Base-by-base conservation (phyloP, 2,329 filamentous ascomycete species). In the Trichoderma lentiforme region DNA sequence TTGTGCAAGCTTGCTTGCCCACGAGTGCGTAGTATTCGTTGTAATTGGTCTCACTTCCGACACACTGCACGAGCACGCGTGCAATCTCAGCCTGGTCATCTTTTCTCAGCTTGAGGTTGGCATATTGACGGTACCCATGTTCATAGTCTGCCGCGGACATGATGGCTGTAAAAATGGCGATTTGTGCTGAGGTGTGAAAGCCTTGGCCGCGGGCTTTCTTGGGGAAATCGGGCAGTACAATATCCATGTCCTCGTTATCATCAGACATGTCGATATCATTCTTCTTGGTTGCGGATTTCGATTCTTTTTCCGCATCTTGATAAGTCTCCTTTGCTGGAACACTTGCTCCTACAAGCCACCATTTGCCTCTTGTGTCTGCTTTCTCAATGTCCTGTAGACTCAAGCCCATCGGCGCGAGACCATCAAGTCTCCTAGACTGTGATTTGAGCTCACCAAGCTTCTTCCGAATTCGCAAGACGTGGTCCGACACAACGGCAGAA, bases 291-390 rank as follows among this genome's bases (percentile, higher is more conserved):
- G 24, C 73, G 66, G 18, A 74, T 72, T 58, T 76, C 11, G 39
- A 34, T 70, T 58, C 76, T 67, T 36, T 74, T 76, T 6, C 76
- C 72, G 47, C 7, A 24, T 67, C 63, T 39, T 63, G 47, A 24
- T 65, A 43, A 36, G 56, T 72, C 26, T 73, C 68, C 65, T 79
- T 82, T 24, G 73, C 88, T 4, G 87, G 84, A 89, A 95, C 98
- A 81, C 94, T 97, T n/a, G 96, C 95, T 66, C 96, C 96, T 6
- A 98, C 93, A 24, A 98, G 89, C 96, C 96, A 99, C 96, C 96
- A 99, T 83, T 97, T 98, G 1, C 96, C 96, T 79, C 91, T 93
- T 79, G 92, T 95, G 53, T 95, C 92, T 0, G 92, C 91, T 73
- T 95, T 89, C 74, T 90, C 90, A 66, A 99, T 93, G 77, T 99